Conservation (phyloP, 495 filamentous ascomycete species). For the Darksidea phi region DNA sequence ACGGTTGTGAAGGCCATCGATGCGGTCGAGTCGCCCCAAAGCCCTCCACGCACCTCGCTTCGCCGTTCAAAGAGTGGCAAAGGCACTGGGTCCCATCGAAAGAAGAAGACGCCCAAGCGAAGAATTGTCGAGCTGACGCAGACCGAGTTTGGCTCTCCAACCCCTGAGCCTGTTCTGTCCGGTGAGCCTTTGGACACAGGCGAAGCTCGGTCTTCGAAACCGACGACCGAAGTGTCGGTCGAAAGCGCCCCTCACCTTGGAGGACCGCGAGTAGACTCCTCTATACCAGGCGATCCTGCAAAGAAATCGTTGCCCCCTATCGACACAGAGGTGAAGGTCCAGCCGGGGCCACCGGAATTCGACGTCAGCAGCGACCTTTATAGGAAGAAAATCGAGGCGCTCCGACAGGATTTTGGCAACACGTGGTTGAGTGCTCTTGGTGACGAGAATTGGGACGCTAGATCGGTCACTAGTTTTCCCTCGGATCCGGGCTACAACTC, state of each 20-base stretch:
- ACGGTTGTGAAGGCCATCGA: constrained; percentile 42
- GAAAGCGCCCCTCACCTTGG: constrained; percentile 11
- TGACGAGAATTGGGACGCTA: constrained; percentile 66
- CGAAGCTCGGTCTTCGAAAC: not conserved
- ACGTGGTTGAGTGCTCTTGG: constrained; percentile 82
- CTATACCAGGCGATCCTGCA: constrained; percentile 1
- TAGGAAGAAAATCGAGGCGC: constrained; percentile 76
- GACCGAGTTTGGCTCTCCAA: constrained; percentile 45
- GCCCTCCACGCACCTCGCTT: constrained; percentile 21
- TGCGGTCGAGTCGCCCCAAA: constrained; percentile 29
- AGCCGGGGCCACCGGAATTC: constrained; percentile 50
- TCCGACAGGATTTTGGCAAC: constrained; percentile 78
- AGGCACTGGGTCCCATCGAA: constrained; percentile 30
- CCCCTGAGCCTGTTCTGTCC: not conserved
- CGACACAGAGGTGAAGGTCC: constrained; percentile 12
- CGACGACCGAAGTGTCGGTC: not conserved
- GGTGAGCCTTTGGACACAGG: not conserved
- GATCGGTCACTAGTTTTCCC: constrained; percentile 43
- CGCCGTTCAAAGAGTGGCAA: constrained; percentile 37
- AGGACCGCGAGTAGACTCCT: constrained; percentile 23
- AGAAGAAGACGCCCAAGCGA: constrained; percentile 58
- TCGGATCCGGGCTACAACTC: constrained; percentile 43
- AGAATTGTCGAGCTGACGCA: constrained; percentile 81
- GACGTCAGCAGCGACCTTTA: constrained; percentile 74
- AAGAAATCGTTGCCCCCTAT: constrained; percentile 28